Evolutionary conservation across 345 rosid genomes (phyloP).

Genomic region (Capsella bursapastoris): DNA sequence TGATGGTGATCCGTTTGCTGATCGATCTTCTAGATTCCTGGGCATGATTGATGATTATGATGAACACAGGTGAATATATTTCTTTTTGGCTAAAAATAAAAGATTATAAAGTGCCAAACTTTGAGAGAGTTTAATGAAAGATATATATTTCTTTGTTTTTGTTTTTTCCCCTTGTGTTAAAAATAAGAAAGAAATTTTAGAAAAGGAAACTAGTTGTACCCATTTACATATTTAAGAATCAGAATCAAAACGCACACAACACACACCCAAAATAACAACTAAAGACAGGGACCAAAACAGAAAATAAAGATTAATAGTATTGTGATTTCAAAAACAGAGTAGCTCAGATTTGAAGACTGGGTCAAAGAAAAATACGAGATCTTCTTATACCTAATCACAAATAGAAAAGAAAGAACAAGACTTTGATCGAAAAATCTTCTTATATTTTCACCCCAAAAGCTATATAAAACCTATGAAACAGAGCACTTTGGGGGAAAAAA

Average conservation of each 20-base stretch:
- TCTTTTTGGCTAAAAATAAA: not conserved
- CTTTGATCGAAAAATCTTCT: conserved; percentile 4
- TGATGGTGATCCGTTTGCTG: conserved; percentile 59
- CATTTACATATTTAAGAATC: conserved; percentile 44
- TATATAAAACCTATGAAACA: conserved; percentile 28
- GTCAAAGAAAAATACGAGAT: conserved; percentile 35
- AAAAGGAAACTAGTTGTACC: conserved; percentile 38
- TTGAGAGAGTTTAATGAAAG: conserved; percentile 30
- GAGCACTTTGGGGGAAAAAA: conserved; percentile 21
- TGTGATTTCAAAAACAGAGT: not conserved
- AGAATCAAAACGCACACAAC: conserved; percentile 36
- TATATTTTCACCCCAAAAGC: conserved; percentile 26
- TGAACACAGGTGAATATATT: conserved; percentile 9
- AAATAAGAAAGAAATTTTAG: conserved; percentile 10
- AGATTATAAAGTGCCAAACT: conserved; percentile 19
- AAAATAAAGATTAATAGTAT: conserved; percentile 14
- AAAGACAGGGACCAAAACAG: conserved; percentile 38
- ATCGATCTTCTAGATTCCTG: conserved; percentile 67
- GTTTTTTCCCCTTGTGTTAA: not conserved
- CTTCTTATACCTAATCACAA: not conserved
- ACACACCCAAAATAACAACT: not conserved
- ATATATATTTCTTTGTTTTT: not conserved
- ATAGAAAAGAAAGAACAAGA: not conserved
- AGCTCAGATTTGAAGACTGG: conserved; percentile 32
- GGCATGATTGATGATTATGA: conserved; percentile 40